A percentile compares a stretch with the other conserved stretches of the same genome.
Evolutionary conservation across 257 asterid genomes (phyloP).

Genomic region (Lycium barbarum): DNA sequence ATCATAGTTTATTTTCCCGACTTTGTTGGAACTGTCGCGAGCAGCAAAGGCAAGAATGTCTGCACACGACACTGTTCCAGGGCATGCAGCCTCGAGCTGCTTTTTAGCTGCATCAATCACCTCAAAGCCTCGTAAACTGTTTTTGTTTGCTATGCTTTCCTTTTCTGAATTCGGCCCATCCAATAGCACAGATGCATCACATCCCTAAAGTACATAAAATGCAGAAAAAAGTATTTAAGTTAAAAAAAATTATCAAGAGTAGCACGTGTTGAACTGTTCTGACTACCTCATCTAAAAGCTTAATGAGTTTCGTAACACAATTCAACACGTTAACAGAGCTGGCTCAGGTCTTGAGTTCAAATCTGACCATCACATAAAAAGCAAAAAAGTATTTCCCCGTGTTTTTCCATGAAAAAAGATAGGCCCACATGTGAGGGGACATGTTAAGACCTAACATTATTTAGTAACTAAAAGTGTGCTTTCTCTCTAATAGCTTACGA

Average conservation of each 20-base stretch:
- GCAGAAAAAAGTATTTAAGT: background rate
- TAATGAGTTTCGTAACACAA: background rate
- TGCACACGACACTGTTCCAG: slow-evolving; percentile 58
- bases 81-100: slow-evolving; percentile 55
- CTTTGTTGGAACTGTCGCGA: slow-evolving; percentile 56
- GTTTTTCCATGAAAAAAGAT: background rate
- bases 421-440: too few relatives aligned
- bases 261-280: background rate
- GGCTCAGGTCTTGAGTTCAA: background rate
- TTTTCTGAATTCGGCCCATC: slow-evolving; percentile 55
- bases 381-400: background rate
- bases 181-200: slow-evolving; percentile 61
- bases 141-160: slow-evolving; percentile 49
- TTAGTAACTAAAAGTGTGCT: background rate
- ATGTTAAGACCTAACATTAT: background rate
- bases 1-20: slow-evolving; percentile 47
- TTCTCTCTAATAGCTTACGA: too few relatives aligned
- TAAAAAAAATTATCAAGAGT: background rate
- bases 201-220: slow-evolving; percentile 44
- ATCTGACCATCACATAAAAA: background rate
- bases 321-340: background rate
- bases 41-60: slow-evolving; percentile 76
- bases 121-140: slow-evolving; percentile 64
- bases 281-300: background rate
- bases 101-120: slow-evolving; percentile 66